Percentiles rank a stretch among this genome's conserved stretches.
Evolutionary conservation across 2,329 filamentous ascomycete species (phyloP).

Genomic region (Clonostachys sp.): DNA sequence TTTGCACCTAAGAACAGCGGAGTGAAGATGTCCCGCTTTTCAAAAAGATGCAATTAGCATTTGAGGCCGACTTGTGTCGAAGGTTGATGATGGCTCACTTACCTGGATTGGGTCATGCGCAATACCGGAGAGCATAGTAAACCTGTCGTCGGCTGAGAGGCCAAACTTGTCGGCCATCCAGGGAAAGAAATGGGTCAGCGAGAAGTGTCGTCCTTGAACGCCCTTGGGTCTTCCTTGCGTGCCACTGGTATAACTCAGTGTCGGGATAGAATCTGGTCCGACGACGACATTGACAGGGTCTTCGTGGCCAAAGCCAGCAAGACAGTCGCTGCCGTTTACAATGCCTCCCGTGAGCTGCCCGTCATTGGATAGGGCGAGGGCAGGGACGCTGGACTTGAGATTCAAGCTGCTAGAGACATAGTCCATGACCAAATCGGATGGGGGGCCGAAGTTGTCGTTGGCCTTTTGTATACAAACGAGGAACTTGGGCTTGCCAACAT

Average conservation of each 20-base stretch:
- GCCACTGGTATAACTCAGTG: constrained; percentile 67
- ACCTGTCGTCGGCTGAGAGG: constrained; percentile 66
- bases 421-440: constrained; percentile 40
- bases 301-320: constrained; percentile 47
- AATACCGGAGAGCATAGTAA: constrained; percentile 82
- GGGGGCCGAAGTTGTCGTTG: constrained; percentile 40
- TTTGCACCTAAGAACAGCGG: constrained; percentile 82
- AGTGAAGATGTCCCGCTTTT: constrained; percentile 75
- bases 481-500: constrained; percentile 70
- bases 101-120: constrained; percentile 61
- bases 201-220: constrained; percentile 83
- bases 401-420: constrained; percentile 72
- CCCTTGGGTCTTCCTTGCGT: constrained; percentile 80
- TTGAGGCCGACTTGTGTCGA: no score
- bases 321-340: constrained; percentile 54
- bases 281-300: constrained; percentile 64
- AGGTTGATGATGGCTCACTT: no score
- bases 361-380: constrained; percentile 65
- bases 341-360: constrained; percentile 68
- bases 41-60: no score
- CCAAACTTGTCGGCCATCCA: constrained; percentile 90
- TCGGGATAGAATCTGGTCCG: constrained; percentile 80
- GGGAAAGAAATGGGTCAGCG: constrained; percentile 77
- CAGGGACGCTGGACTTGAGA: constrained; percentile 71
- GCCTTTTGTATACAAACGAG: constrained; percentile 66